Evolutionary conservation across 257 asterid species (phyloP).

Genomic region (Fraxinus pennsylvanica): DNA sequence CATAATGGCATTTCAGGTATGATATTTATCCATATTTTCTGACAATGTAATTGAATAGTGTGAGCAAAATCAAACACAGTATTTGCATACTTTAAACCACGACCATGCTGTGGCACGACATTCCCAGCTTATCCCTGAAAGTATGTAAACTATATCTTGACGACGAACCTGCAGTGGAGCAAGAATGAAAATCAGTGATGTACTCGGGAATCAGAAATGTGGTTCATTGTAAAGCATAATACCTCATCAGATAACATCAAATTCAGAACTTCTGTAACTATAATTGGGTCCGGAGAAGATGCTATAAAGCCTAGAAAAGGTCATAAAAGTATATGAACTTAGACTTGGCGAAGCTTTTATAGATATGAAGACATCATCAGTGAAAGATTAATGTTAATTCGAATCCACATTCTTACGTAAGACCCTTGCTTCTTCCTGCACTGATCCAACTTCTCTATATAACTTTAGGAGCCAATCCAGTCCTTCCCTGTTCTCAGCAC

Average conservation of each 20-base stretch:
- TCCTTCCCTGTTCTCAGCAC: conserved; percentile 28
- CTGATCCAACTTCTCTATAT: conserved; percentile 36
- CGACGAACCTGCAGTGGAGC: conserved; percentile 26
- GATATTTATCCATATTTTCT: no score
- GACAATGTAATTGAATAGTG: no score
- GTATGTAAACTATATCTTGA: conserved; percentile 28
- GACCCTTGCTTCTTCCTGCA: conserved; percentile 38
- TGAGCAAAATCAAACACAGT: neutral
- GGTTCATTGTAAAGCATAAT: neutral
- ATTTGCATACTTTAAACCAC: conserved; percentile 38
- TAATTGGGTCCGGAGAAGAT: conserved; percentile 36
- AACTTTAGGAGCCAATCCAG: conserved; percentile 28
- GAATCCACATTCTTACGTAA: conserved; percentile 27
- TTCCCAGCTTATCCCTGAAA: conserved; percentile 41
- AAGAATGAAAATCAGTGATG: neutral
- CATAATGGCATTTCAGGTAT: no score
- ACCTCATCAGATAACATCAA: conserved; percentile 44
- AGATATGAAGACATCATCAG: neutral
- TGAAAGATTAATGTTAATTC: conserved; percentile 4
- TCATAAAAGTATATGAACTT: neutral
- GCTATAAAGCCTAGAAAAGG: conserved; percentile 38
- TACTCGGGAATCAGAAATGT: neutral
- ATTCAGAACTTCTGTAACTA: conserved; percentile 34
- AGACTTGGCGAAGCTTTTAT: neutral
- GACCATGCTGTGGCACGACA: conserved; percentile 41